Percentiles rank a stretch among this genome's conserved stretches.
These are phyloP conservation scores for Sphaceloma murrayae DNA, from an alignment of 2,329 filamentous ascomycete genomes.

Conservation along the genomic window DNA sequence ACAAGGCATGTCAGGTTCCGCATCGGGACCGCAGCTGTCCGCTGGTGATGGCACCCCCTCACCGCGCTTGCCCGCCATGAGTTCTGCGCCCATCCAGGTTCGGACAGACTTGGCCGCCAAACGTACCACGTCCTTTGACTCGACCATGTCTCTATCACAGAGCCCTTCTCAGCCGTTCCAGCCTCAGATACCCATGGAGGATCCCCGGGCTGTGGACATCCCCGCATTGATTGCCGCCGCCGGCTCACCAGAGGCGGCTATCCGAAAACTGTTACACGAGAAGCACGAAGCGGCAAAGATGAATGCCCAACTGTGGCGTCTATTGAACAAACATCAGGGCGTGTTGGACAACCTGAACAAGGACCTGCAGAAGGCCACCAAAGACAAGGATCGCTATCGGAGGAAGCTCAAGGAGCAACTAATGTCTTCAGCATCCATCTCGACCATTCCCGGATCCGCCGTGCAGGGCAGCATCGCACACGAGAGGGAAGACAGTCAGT, in stretches of 20 bases:
- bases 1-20: slow-evolving; percentile 12
- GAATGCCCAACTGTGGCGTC: slow-evolving; percentile 84
- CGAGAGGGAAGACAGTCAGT: slow-evolving; percentile 24
- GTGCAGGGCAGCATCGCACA: slow-evolving; percentile 19
- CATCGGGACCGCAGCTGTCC: slow-evolving; percentile 18
- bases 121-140: slow-evolving; percentile 84
- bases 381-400: slow-evolving; percentile 90
- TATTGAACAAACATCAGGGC: slow-evolving; percentile 91
- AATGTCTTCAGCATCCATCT: slow-evolving; percentile 33
- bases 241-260: slow-evolving; percentile 79
- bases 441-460: slow-evolving; percentile 21
- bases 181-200: slow-evolving; percentile 47
- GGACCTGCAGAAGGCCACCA: slow-evolving; percentile 79
- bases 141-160: slow-evolving; percentile 55
- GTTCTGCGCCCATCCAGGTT: slow-evolving; percentile 26
- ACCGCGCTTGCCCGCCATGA: slow-evolving; percentile 18
- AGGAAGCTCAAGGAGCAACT: slow-evolving; percentile 76
- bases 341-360: slow-evolving; percentile 93
- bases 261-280: slow-evolving; percentile 80
- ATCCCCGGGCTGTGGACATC: slow-evolving; percentile 62
- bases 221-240: slow-evolving; percentile 69
- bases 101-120: slow-evolving; percentile 26
- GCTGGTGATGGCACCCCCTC: slow-evolving; percentile 17
- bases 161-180: slow-evolving; percentile 44
- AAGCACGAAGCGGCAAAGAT: slow-evolving; percentile 82